Evolutionary conservation across 768 basidiomycete genomes (phyloP), one percentile per base, ranked within the genome.

Genomic region (Tremella mesenterica): DNA sequence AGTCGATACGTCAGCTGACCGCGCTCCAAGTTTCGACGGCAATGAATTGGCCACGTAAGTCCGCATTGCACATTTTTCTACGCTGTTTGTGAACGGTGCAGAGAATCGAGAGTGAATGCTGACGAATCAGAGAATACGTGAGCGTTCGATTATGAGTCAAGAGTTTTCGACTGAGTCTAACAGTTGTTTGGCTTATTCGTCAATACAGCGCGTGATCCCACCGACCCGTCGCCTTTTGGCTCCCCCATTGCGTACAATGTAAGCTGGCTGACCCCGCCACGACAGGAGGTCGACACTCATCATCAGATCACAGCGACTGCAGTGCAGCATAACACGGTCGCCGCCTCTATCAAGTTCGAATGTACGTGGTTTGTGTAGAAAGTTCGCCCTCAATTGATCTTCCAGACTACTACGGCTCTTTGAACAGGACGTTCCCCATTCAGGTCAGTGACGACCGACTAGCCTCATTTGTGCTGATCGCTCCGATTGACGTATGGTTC

Each of bases 1-100:
- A n/a, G n/a, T n/a, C 10, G 63, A 61, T 36, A 38, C n/a, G 8
- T 43, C 41, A 43, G 26, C 41, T 43, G 41, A 43, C 18, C 41
- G 8, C 18, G 18, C 8, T 43, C n/a, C n/a, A n/a, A 43, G 41
- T 20, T 43, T 9, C 41, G 41, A 8, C 41, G 18, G 41, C 10
- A 10, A 18, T 18, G 33, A 36, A 18, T 36, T 36, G 33, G 18
- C 10, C 33, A 36, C 33, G 33, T 36, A 36, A 36, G 33, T 36
- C 12, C 33, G 10, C 12, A n/a, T n/a, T n/a, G 10, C 33, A 10
- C 33, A 10, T 36, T 36, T 36, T 18, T 12, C 12, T 12, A 36
- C 18, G 34, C 34, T 36, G 12, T 12, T 18, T 18, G 12, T 12
- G 34, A 12, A 36, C 34, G 34, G 12, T 36, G 34, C 34, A 36